A percentile compares a stretch with the other conserved stretches of the same genome.
Conservation (phyloP, 1,284 basidiomycete genomes). For the Abortiporus biennis region DNA sequence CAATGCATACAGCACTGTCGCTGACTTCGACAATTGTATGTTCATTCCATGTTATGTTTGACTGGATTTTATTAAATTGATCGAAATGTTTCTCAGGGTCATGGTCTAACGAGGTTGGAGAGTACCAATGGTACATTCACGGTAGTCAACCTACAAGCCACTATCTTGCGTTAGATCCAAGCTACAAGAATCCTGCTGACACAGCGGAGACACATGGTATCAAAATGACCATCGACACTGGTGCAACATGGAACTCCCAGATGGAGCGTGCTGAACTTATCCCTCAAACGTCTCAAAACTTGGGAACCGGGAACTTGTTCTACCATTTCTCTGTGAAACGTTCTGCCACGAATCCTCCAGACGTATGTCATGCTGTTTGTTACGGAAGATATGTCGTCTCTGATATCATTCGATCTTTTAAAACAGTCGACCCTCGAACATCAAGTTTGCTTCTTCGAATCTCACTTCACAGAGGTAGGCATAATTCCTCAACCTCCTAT, state of each 20-base stretch:
- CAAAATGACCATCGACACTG: constrained; percentile 49
- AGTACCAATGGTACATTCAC: constrained; percentile 67
- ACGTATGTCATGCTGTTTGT: constrained; percentile 29
- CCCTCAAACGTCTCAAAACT: constrained; percentile 50
- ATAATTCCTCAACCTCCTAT: not conserved
- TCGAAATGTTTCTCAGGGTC: constrained; percentile 34
- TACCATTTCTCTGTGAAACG: constrained; percentile 60
- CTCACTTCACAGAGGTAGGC: constrained; percentile 54
- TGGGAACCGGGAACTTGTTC: constrained; percentile 55
- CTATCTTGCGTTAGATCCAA: constrained; percentile 46
- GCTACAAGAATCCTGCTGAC: constrained; percentile 58
- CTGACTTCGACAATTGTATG: constrained; percentile 51
- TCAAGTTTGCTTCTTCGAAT: constrained; percentile 59
- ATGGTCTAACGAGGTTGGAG: constrained; percentile 49
- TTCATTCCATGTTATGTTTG: constrained; percentile 3
- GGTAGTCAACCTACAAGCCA: constrained; percentile 44
- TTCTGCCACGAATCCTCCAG: constrained; percentile 42
- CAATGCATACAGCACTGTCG: constrained; percentile 38
- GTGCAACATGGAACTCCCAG: constrained; percentile 47
- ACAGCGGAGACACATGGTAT: constrained; percentile 47
- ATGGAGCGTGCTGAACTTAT: constrained; percentile 45
- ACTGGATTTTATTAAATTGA: constrained; percentile 1
- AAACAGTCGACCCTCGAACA: constrained; percentile 45
- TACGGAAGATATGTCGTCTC: too few relatives aligned
- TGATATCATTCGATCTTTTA: not conserved